phyloP scores from a whole-genome alignment of 2,329 filamentous ascomycete species.

The Xylaria sp. region DNA sequence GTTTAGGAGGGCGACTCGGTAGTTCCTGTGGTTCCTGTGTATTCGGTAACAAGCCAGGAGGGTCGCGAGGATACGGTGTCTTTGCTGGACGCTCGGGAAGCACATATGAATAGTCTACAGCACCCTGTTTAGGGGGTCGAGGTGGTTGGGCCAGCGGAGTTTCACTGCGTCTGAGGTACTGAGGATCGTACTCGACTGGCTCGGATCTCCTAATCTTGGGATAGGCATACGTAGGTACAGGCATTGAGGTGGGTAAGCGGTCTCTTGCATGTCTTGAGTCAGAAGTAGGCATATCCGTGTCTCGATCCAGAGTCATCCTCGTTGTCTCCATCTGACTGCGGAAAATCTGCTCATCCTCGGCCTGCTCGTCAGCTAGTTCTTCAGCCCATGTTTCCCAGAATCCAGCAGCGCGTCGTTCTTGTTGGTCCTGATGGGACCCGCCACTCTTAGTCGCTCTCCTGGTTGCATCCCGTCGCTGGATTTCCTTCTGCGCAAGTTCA shows the following conservation, averaged over 20 bases:
- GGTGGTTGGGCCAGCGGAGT: conserved; percentile 49
- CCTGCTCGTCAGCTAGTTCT: conserved; percentile 48
- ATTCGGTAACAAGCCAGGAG: conserved; percentile 20
- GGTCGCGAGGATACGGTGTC: conserved; percentile 46
- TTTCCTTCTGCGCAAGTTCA: conserved; percentile 77
- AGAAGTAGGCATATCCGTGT: conserved; percentile 42
- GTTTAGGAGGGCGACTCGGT: conserved; percentile 50
- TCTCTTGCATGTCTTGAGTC: conserved; percentile 36
- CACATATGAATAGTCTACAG: conserved; percentile 26
- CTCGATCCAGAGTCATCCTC: conserved; percentile 57
- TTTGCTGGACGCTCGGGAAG: conserved; percentile 50
- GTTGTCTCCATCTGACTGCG: conserved; percentile 65
- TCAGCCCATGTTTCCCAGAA: conserved; percentile 58
- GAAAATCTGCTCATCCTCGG: conserved; percentile 57
- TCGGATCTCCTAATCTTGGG: conserved; percentile 66
- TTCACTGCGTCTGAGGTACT: conserved; percentile 36
- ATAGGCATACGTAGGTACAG: conserved; percentile 60
- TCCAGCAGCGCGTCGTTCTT: conserved; percentile 60
- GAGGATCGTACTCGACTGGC: conserved; percentile 58
- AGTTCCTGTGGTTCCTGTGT: conserved; percentile 39
- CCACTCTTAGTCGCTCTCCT: conserved; percentile 68
- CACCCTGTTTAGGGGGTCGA: conserved; percentile 53
- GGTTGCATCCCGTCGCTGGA: conserved; percentile 72
- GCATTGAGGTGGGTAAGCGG: conserved; percentile 21
- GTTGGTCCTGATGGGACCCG: conserved; percentile 67